Percentiles rank a stretch among this genome's conserved stretches.
phyloP scores from a whole-genome alignment of 495 filamentous ascomycete species.

The Tuber aestivum region DNA sequence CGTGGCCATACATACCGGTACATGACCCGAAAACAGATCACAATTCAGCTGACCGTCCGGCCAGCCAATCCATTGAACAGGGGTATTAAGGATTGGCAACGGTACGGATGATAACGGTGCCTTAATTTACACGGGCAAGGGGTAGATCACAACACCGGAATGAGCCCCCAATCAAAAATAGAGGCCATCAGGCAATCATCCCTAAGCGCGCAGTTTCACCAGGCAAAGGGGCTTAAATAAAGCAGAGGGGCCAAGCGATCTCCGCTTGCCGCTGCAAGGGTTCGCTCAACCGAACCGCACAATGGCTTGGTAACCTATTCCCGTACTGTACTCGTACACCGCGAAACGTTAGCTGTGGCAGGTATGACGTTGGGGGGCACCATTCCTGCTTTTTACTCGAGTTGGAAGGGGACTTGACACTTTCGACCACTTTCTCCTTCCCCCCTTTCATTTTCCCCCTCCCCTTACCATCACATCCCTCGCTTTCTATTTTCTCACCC shows the following conservation, averaged over 20 bases:
- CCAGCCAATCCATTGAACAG: background rate
- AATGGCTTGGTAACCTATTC: background rate
- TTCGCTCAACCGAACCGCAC: background rate
- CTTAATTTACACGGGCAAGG: background rate
- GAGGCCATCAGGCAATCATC: background rate
- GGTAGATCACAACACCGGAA: background rate
- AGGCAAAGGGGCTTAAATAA: background rate
- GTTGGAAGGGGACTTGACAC: background rate
- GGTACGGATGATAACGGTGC: background rate
- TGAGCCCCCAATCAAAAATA: background rate
- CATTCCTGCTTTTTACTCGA: background rate
- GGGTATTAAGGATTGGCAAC: background rate
- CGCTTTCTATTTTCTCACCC: background rate
- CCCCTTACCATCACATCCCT: background rate
- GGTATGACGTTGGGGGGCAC: background rate
- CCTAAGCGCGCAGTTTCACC: conserved; percentile 1
- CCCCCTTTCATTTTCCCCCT: background rate
- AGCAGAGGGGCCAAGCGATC: background rate
- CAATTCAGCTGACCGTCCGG: background rate
- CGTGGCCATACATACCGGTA: background rate
- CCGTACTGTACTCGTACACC: background rate
- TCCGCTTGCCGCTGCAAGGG: background rate
- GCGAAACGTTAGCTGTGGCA: background rate
- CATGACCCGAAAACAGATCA: background rate
- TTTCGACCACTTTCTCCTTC: background rate